phyloP scores from a whole-genome alignment of 345 rosid genomes.

The Moricandia arvensis region DNA sequence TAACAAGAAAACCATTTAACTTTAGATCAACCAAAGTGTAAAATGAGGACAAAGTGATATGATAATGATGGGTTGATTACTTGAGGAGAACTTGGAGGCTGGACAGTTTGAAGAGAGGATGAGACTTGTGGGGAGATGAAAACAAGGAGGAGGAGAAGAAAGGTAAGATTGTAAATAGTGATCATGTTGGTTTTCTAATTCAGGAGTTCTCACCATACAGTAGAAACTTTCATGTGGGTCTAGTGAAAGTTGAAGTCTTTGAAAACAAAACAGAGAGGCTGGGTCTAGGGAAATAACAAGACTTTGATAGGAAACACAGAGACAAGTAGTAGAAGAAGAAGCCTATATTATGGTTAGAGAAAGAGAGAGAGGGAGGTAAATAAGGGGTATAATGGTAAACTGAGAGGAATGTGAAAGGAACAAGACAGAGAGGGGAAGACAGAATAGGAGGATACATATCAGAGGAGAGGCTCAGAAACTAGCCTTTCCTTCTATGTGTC shows the following conservation, averaged over 20 bases:
- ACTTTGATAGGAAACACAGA: no score
- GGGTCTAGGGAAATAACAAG: slow-evolving; percentile 9
- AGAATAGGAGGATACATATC: slow-evolving; percentile 44
- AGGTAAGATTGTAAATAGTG: not conserved
- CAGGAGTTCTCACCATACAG: not conserved
- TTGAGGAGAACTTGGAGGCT: slow-evolving; percentile 24
- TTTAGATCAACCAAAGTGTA: not conserved
- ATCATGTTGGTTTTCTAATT: slow-evolving; percentile 11
- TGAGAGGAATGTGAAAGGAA: slow-evolving; percentile 47
- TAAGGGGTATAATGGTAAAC: slow-evolving; percentile 25
- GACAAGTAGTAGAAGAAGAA: no score
- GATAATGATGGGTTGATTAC: slow-evolving; percentile 18
- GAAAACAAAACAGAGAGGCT: slow-evolving; percentile 20
- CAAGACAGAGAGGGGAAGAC: slow-evolving; percentile 45
- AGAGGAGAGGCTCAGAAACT: slow-evolving; percentile 26
- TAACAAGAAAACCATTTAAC: not conserved
- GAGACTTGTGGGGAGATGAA: slow-evolving; percentile 28
- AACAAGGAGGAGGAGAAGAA: not conserved
- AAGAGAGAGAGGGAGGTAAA: not conserved
- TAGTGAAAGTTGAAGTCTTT: slow-evolving; percentile 8
- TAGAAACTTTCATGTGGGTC: slow-evolving; percentile 30
- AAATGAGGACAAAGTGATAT: not conserved
- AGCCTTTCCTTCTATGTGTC: slow-evolving; percentile 33
- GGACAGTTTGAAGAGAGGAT: slow-evolving; percentile 32
- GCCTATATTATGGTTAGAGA: not conserved